These are phyloP conservation scores for Diaporthe sp. DNA, from an alignment of 2,329 filamentous ascomycete species.

Conservation along the genomic window DNA sequence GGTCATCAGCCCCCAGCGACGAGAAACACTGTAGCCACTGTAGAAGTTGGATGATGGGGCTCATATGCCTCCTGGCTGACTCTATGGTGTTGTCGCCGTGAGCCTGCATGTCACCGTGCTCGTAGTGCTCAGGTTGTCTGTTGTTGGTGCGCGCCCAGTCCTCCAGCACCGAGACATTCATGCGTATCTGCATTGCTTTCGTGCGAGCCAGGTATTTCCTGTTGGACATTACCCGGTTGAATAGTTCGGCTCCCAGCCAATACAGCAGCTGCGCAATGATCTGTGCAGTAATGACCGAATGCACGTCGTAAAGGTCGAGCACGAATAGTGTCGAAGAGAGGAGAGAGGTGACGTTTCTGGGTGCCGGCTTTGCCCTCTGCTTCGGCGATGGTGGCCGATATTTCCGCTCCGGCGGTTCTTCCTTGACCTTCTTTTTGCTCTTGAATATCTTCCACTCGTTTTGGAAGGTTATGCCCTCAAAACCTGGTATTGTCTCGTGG, in stretches of 20 bases:
- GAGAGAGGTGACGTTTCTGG: slow-evolving; percentile 94
- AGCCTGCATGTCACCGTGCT: slow-evolving; percentile 87
- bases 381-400: slow-evolving; percentile 95
- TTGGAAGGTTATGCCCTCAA: slow-evolving; percentile 96
- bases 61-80: slow-evolving; percentile 84
- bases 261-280: slow-evolving; percentile 94
- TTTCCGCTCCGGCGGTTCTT: slow-evolving; percentile 90
- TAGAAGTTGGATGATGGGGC: slow-evolving; percentile 90
- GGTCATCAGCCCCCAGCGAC: slow-evolving; percentile 85
- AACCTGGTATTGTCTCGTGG: slow-evolving; percentile 97
- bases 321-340: slow-evolving; percentile 97
- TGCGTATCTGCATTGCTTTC: slow-evolving; percentile 99
- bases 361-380: slow-evolving; percentile 89
- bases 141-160: slow-evolving; percentile 97
- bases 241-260: slow-evolving; percentile 95
- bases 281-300: slow-evolving; percentile 94
- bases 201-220: slow-evolving; percentile 94
- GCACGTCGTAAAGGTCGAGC: slow-evolving; percentile 97
- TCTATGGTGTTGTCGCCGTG: slow-evolving; percentile 91
- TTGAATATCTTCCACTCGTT: slow-evolving; percentile 99
- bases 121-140: slow-evolving; percentile 93
- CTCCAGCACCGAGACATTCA: slow-evolving; percentile 96
- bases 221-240: slow-evolving; percentile 98
- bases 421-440: slow-evolving; percentile 88
- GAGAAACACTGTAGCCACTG: slow-evolving; percentile 99